Evolutionary conservation across 768 basidiomycete genomes (phyloP).

Genomic region (Rhizopogon roseolus): DNA sequence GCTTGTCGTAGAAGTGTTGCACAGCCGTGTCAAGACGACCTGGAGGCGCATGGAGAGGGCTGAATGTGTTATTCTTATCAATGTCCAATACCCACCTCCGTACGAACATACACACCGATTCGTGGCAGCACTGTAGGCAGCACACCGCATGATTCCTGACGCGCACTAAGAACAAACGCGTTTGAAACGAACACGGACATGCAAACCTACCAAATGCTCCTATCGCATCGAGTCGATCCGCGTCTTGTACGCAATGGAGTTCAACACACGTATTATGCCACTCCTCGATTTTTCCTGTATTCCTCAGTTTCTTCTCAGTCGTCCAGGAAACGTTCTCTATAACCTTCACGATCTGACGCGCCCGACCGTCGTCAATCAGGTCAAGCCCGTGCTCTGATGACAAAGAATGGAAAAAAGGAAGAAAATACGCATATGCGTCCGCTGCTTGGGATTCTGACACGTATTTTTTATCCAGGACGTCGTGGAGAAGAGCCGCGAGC

Average conservation of each 20-base stretch:
- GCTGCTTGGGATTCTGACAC: constrained; percentile 50
- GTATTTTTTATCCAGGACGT: constrained; percentile 86
- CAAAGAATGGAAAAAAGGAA: constrained; percentile 55
- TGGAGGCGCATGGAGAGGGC: constrained; percentile 40
- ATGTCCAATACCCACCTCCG: no score
- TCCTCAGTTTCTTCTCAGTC: constrained; percentile 67
- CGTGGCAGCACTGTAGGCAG: constrained; percentile 54
- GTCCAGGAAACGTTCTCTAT: constrained; percentile 83
- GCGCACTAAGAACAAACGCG: neutral
- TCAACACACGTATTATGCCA: constrained; percentile 75
- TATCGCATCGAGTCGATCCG: constrained; percentile 75
- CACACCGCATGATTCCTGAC: constrained; percentile 60
- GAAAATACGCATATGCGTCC: constrained; percentile 62
- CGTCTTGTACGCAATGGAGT: constrained; percentile 80
- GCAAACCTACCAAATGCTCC: constrained; percentile 62
- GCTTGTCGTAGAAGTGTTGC: constrained; percentile 83
- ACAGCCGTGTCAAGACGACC: constrained; percentile 58
- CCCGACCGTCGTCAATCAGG: constrained; percentile 57
- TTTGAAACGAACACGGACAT: neutral
- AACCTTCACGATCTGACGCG: constrained; percentile 49
- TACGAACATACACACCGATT: constrained; percentile 37
- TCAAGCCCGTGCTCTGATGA: constrained; percentile 42
- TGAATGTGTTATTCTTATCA: constrained; percentile 12
- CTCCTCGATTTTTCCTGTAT: constrained; percentile 46
- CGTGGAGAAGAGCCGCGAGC: constrained; percentile 84